Evolutionary conservation across 768 basidiomycete species (phyloP).

Genomic region (Leucosporidium yakuticum): DNA sequence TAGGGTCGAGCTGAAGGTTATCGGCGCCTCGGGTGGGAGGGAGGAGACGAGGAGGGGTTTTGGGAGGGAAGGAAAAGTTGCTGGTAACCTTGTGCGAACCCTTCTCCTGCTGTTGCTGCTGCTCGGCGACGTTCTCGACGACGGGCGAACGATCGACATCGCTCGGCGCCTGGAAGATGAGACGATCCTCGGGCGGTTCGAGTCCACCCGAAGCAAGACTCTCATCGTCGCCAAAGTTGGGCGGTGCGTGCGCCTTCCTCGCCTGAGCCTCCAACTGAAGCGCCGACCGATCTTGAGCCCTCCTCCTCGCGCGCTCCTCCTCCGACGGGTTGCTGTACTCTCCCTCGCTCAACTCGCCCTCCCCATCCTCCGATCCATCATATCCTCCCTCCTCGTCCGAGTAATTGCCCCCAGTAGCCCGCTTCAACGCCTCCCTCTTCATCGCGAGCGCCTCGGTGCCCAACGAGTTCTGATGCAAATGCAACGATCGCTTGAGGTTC

Average conservation of each 20-base stretch:
- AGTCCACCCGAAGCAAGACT: not conserved
- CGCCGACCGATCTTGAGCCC: not conserved
- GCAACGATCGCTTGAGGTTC: not conserved
- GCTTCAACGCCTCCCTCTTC: not conserved
- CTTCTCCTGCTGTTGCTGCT: not conserved
- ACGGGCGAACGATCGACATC: not conserved
- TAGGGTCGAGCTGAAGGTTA: not conserved
- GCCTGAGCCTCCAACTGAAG: not conserved
- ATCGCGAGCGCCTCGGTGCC: not conserved
- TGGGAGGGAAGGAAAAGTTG: not conserved
- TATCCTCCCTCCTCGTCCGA: not conserved
- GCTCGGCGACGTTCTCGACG: not conserved
- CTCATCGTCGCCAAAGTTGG: not conserved
- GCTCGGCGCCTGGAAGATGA: slow-evolving; percentile 9
- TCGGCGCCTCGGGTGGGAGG: too few species aligned
- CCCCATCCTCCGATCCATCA: not conserved
- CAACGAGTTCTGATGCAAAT: not conserved
- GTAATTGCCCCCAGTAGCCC: not conserved
- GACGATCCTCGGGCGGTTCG: not conserved
- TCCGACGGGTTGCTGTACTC: slow-evolving; percentile 14
- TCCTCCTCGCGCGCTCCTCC: not conserved
- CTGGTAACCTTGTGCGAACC: slow-evolving; percentile 3
- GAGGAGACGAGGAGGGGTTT: not conserved
- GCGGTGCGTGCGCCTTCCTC: not conserved
- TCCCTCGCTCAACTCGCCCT: slow-evolving; percentile 8